Evolutionary conservation across 2,329 filamentous ascomycete species (phyloP).

Genomic region (Apiospora marii): DNA sequence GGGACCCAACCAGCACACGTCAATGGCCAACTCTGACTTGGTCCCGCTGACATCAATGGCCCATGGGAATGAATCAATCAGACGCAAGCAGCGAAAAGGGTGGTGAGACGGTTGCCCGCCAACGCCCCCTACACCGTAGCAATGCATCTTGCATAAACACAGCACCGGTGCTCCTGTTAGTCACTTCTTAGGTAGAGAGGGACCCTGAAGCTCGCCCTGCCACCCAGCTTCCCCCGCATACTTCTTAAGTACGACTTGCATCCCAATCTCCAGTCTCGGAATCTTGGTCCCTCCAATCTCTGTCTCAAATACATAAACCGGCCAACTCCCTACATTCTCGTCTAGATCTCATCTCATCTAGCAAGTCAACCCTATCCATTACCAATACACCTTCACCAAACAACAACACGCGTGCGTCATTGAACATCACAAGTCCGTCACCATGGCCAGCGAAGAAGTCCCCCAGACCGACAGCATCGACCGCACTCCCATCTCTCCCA

Average conservation of each 20-base stretch:
- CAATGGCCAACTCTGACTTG: slow-evolving; percentile 2
- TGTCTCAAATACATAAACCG: not conserved
- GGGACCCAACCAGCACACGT: not conserved
- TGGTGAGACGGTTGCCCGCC: slow-evolving; percentile 18
- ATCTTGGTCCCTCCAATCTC: slow-evolving; percentile 14
- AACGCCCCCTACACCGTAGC: not conserved
- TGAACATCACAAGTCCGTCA: not conserved
- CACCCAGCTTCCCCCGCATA: slow-evolving; percentile 1
- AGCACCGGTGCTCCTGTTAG: not conserved
- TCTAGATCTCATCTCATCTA: not conserved
- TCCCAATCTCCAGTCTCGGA: slow-evolving; percentile 13
- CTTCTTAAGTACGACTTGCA: slow-evolving; percentile 18
- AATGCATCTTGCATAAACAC: slow-evolving; percentile 13
- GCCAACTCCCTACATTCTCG: not conserved
- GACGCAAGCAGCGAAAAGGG: not conserved
- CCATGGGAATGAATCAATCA: slow-evolving; percentile 12
- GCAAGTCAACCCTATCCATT: not conserved
- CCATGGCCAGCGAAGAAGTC: slow-evolving; percentile 7
- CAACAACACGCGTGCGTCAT: no score
- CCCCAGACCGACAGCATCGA: slow-evolving; percentile 51
- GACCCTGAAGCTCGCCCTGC: not conserved
- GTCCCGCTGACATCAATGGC: slow-evolving; percentile 12
- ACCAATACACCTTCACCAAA: not conserved
- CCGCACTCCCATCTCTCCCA: slow-evolving; percentile 65
- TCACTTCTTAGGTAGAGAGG: not conserved